Conservation (phyloP, 495 filamentous ascomycete genomes). For the Penicillium argentinense region DNA sequence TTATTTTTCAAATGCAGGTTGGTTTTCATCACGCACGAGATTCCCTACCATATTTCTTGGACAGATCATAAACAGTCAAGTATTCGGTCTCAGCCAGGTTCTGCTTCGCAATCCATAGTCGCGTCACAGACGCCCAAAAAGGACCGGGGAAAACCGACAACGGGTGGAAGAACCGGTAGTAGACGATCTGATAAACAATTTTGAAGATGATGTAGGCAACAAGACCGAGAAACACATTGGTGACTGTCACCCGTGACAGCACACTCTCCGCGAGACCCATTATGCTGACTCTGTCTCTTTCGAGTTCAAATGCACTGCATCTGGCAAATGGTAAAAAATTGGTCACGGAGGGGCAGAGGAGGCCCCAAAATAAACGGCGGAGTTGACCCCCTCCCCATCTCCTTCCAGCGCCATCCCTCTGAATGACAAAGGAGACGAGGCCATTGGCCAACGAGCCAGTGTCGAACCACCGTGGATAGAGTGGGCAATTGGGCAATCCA, state of each 20-base stretch:
- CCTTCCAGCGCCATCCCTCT: neutral
- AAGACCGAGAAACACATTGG: conserved; percentile 23
- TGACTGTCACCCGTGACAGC: conserved; percentile 34
- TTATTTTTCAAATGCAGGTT: too few relatives aligned
- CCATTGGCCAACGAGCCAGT: conserved; percentile 9
- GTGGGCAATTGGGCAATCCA: neutral
- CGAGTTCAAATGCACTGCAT: conserved; percentile 8
- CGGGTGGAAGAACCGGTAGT: conserved; percentile 55
- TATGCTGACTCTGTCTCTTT: conserved; percentile 8
- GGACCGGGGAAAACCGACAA: conserved; percentile 52
- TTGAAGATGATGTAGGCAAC: conserved; percentile 28
- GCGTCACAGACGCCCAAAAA: conserved; percentile 52
- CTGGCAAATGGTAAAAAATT: conserved; percentile 1
- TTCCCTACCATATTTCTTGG: conserved; percentile 50
- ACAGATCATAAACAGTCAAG: conserved; percentile 36
- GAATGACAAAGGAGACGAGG: conserved; percentile 9
- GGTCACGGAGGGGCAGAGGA: neutral
- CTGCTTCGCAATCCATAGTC: conserved; percentile 51
- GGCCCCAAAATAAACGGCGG: conserved; percentile 1
- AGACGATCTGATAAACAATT: conserved; percentile 37
- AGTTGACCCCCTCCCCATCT: neutral
- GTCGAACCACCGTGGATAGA: neutral
- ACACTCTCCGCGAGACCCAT: conserved; percentile 33
- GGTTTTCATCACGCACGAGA: too few relatives aligned
- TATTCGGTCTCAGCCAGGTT: conserved; percentile 45